phyloP scores from a whole-genome alignment of 2,329 filamentous ascomycete genomes.

The Huntiella abstrusa region DNA sequence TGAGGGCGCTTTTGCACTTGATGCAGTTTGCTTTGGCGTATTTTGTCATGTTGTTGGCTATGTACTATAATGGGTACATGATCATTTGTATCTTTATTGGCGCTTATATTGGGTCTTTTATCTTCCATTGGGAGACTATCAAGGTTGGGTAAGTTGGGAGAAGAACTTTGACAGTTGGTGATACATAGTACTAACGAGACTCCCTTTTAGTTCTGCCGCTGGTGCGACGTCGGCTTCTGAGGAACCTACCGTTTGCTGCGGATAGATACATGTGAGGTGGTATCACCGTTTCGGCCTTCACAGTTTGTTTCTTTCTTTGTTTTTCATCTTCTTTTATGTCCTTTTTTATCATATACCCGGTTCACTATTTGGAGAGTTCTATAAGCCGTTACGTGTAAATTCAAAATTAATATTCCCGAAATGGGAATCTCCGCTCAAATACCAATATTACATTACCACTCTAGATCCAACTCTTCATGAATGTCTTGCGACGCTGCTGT shows the following conservation, averaged over 20 bases:
- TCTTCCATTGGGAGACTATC: slow-evolving; percentile 52
- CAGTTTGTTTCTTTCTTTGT: background rate
- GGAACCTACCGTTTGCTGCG: slow-evolving; percentile 25
- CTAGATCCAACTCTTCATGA: slow-evolving; percentile 11
- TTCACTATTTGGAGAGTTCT: too few relatives aligned
- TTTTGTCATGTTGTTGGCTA: slow-evolving; percentile 54
- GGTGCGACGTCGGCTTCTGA: slow-evolving; percentile 18
- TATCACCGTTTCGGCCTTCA: background rate
- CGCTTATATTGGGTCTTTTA: slow-evolving; percentile 50
- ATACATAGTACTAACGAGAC: background rate
- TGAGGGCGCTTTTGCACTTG: slow-evolving; percentile 50
- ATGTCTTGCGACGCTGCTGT: slow-evolving; percentile 4
- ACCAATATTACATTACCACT: background rate
- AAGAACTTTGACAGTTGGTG: too few relatives aligned
- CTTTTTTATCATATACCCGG: background rate
- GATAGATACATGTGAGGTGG: slow-evolving; percentile 14
- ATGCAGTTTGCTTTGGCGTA: slow-evolving; percentile 58
- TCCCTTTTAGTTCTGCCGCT: slow-evolving; percentile 2
- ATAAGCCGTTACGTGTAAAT: too few relatives aligned
- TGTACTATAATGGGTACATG: slow-evolving; percentile 53
- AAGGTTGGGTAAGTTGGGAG: slow-evolving; percentile 15
- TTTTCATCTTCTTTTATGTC: background rate
- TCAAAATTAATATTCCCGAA: too few relatives aligned
- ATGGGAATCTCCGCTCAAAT: background rate
- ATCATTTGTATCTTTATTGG: slow-evolving; percentile 70